phyloP scores from a whole-genome alignment of 495 filamentous ascomycete genomes.

The Penicillium roqueforti region DNA sequence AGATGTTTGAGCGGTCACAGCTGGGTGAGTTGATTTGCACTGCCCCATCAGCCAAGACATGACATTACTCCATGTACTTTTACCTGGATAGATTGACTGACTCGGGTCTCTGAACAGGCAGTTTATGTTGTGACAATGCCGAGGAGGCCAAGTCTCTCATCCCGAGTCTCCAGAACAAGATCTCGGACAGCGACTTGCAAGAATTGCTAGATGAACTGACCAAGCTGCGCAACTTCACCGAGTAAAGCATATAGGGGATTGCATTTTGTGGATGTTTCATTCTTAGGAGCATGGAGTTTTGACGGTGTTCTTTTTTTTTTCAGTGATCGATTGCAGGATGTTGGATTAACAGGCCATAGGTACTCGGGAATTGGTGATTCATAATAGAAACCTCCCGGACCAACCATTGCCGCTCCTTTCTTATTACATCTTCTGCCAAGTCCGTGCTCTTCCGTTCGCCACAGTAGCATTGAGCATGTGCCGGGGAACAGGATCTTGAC shows the following conservation, averaged over 20 bases:
- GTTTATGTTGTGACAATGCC: constrained; percentile 82
- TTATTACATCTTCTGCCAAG: background rate
- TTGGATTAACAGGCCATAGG: background rate
- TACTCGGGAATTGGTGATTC: background rate
- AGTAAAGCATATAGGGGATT: constrained; percentile 24
- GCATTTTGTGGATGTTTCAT: background rate
- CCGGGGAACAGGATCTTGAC: constrained; percentile 9
- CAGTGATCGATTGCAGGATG: too few species aligned
- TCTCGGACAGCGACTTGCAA: constrained; percentile 79
- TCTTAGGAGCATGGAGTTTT: constrained; percentile 21
- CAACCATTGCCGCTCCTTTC: background rate
- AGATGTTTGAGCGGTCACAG: constrained; percentile 89
- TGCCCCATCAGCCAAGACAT: background rate
- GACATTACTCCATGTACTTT: background rate
- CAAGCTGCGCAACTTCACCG: constrained; percentile 61
- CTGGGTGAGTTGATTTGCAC: constrained; percentile 58
- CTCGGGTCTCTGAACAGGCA: constrained; percentile 51
- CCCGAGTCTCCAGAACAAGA: constrained; percentile 83
- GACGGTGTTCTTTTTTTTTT: constrained; percentile 1
- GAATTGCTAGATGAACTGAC: constrained; percentile 85
- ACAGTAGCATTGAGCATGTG: constrained; percentile 16
- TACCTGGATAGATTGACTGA: background rate
- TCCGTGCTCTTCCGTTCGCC: constrained; percentile 12
- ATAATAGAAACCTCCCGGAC: constrained; percentile 6
- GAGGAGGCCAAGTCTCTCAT: constrained; percentile 97